Percentiles rank a stretch among this genome's conserved stretches.
These are phyloP conservation scores for Xylariaceae sp. DNA, from an alignment of 2,329 filamentous ascomycete genomes.

Conservation along the genomic window DNA sequence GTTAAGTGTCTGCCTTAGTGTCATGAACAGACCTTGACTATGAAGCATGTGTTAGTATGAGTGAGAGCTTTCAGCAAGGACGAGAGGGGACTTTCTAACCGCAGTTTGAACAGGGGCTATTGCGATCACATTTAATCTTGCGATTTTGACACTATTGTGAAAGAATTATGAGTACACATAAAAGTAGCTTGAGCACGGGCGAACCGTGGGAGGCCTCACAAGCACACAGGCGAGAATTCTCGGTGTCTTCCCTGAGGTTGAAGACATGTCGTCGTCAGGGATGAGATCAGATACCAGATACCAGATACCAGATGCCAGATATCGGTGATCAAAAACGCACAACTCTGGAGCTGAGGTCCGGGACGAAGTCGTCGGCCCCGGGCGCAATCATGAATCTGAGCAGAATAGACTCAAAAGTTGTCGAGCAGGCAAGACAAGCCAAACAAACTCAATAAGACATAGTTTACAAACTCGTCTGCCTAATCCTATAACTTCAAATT, in stretches of 20 bases:
- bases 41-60: conserved; percentile 6
- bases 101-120: conserved; percentile 66
- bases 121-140: conserved; percentile 68
- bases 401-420: neutral
- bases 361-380: conserved; percentile 9
- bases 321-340: too few species aligned
- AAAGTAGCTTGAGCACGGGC: neutral
- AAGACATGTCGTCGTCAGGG: conserved; percentile 31
- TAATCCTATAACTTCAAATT: neutral
- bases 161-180: neutral
- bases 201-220: conserved; percentile 21
- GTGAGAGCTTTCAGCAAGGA: neutral
- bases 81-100: conserved; percentile 24
- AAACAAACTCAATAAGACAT: too few species aligned
- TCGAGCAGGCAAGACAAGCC: neutral
- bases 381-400: conserved; percentile 11
- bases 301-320: neutral
- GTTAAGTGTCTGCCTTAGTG: too few species aligned
- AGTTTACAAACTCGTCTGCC: conserved; percentile 7
- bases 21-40: conserved; percentile 55
- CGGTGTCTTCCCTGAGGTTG: conserved; percentile 37
- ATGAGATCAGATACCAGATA: neutral
- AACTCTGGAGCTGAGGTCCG: too few species aligned
- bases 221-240: conserved; percentile 41
- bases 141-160: conserved; percentile 58